Percentiles rank a stretch among this genome's conserved stretches.
Evolutionary conservation across 2,329 filamentous ascomycete genomes (phyloP).

Genomic region (Cladophialophora yegresii): DNA sequence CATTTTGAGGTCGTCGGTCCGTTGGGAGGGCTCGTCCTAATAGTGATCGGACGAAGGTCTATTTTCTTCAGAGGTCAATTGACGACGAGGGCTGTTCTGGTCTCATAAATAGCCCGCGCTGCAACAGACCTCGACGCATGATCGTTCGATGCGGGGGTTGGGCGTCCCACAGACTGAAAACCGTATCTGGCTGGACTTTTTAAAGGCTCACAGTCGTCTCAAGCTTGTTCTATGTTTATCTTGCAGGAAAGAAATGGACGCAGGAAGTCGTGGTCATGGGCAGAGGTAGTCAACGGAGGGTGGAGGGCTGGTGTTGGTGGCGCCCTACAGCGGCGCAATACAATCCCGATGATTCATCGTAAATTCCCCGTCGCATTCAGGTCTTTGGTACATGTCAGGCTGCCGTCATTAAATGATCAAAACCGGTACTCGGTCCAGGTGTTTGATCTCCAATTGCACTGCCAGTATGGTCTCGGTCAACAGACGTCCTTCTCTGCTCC

Average conservation of each 20-base stretch:
- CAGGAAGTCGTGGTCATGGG: background rate
- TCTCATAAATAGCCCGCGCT: background rate
- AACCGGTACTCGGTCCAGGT: background rate
- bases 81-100: background rate
- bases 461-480: constrained; percentile 19
- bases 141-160: background rate
- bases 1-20: constrained; percentile 9
- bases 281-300: background rate
- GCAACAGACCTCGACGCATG: background rate
- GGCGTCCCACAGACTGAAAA: background rate
- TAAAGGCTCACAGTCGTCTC: background rate
- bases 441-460: background rate
- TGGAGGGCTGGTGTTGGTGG: background rate
- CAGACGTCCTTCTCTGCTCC: constrained; percentile 19
- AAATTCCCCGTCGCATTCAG: background rate
- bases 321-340: background rate
- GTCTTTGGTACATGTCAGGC: background rate
- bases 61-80: background rate
- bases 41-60: background rate
- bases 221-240: background rate
- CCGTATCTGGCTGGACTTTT: background rate
- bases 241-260: background rate
- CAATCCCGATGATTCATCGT: background rate
- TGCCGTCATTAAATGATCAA: background rate
- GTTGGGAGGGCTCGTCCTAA: background rate